Percentiles rank a stretch among this genome's conserved stretches.
These are phyloP conservation scores for Drosera capensis DNA, from an alignment of 148 eudicot species.

Conservation along the genomic window DNA sequence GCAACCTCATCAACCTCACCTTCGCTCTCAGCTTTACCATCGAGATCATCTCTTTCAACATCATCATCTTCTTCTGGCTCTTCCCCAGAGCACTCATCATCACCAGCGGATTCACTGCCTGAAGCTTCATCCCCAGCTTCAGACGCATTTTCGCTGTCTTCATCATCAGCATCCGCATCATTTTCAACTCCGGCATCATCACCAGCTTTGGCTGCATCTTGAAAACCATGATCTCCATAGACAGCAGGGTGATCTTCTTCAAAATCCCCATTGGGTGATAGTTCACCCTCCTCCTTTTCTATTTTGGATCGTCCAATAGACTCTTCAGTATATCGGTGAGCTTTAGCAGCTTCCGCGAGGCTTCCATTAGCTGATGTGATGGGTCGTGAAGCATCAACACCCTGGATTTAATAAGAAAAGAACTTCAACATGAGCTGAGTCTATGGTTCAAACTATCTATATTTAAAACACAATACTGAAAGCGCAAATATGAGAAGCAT, in stretches of 20 bases:
- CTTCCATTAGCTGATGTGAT: constrained; percentile 29
- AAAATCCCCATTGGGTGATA: constrained; percentile 56
- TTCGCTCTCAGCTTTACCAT: constrained; percentile 84
- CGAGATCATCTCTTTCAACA: constrained; percentile 48
- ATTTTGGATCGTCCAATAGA: constrained; percentile 28
- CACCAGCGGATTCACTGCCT: constrained; percentile 83
- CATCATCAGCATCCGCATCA: constrained; percentile 54
- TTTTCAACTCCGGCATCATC: constrained; percentile 31
- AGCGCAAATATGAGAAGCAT: not conserved
- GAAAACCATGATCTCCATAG: constrained; percentile 19
- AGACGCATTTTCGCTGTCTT: constrained; percentile 76
- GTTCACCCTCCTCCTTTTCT: constrained; percentile 88
- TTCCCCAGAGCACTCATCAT: constrained; percentile 58
- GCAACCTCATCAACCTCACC: constrained; percentile 54
- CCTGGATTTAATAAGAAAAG: constrained; percentile 20
- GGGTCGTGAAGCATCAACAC: constrained; percentile 24
- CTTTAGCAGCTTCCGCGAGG: constrained; percentile 15
- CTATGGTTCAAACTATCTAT: not conserved
- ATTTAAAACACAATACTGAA: no score
- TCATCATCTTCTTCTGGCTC: constrained; percentile 65
- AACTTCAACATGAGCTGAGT: constrained; percentile 4
- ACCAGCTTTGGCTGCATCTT: constrained; percentile 17
- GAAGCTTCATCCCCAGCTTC: constrained; percentile 66
- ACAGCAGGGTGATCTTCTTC: constrained; percentile 46
- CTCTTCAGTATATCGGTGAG: constrained; percentile 23